phyloP scores from a whole-genome alignment of 73 alveolate genomes.

The Halteria grandinella region DNA sequence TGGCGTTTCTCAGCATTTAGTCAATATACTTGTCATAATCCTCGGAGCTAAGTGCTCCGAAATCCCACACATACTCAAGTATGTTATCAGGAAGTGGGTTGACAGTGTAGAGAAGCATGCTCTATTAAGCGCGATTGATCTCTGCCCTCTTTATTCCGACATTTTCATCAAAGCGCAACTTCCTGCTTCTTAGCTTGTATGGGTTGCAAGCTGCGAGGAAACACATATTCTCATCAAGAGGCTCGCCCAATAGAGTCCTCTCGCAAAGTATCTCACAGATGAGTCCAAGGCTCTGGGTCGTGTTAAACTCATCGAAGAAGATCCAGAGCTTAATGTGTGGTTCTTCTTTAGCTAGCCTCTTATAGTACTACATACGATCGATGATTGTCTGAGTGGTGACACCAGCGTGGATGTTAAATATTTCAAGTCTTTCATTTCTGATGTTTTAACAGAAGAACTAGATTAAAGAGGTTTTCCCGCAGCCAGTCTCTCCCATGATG shows the following conservation, averaged over 20 bases:
- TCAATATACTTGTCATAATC: slow-evolving; percentile 67
- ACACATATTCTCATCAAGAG: slow-evolving; percentile 63
- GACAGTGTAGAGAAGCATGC: slow-evolving; percentile 68
- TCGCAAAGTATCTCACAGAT: slow-evolving; percentile 72
- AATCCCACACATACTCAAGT: slow-evolving; percentile 67
- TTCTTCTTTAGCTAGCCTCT: slow-evolving; percentile 54
- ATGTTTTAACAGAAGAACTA: slow-evolving; percentile 69
- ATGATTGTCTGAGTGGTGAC: slow-evolving; percentile 56
- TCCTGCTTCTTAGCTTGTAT: slow-evolving; percentile 49
- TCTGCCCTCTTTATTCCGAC: slow-evolving; percentile 15
- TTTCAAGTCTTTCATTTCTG: slow-evolving; percentile 55
- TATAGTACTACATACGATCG: slow-evolving; percentile 45
- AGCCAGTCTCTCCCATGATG: slow-evolving; percentile 87
- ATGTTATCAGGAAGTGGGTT: slow-evolving; percentile 78
- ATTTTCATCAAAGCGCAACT: slow-evolving; percentile 33
- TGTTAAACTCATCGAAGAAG: slow-evolving; percentile 85
- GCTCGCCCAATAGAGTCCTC: slow-evolving; percentile 66
- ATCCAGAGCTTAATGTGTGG: slow-evolving; percentile 57
- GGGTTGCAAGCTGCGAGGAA: slow-evolving; percentile 89
- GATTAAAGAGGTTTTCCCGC: slow-evolving; percentile 80
- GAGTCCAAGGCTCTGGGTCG: slow-evolving; percentile 65
- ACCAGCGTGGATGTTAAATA: slow-evolving; percentile 76
- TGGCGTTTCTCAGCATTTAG: too few relatives aligned
- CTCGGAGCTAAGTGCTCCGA: slow-evolving; percentile 63
- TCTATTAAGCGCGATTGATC: slow-evolving; percentile 27